Conservation (phyloP, 495 filamentous ascomycete species). For the Neurospora sp. region DNA sequence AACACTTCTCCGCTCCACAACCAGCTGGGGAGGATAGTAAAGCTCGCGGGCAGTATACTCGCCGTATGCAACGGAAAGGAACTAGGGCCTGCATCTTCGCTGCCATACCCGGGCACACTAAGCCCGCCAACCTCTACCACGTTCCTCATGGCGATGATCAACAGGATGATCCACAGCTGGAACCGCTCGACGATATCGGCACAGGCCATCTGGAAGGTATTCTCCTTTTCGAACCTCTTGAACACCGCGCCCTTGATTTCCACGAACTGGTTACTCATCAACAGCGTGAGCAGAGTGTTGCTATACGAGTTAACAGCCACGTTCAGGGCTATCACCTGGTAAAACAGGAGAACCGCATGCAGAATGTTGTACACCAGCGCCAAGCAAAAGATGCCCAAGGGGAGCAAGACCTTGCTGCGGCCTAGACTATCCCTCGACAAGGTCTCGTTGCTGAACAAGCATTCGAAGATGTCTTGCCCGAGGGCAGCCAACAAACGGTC, state of each 20-base stretch:
- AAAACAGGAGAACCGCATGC: conserved; percentile 82
- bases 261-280: conserved; percentile 93
- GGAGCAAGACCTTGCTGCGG: conserved; percentile 83
- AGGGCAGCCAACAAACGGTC: conserved; percentile 83
- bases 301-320: conserved; percentile 98
- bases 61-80: conserved; percentile 36
- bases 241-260: conserved; percentile 98
- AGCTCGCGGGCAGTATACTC: conserved; percentile 72
- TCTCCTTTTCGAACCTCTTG: conserved; percentile 96
- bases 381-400: conserved; percentile 82
- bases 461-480: conserved; percentile 93
- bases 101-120: conserved; percentile 37
- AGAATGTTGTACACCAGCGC: conserved; percentile 79
- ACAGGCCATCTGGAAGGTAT: conserved; percentile 91
- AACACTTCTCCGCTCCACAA: conserved; percentile 68
- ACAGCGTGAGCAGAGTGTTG: conserved; percentile 82
- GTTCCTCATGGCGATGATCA: conserved; percentile 91
- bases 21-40: conserved; percentile 81
- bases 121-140: conserved; percentile 83
- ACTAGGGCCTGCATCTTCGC: conserved; percentile 35
- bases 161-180: conserved; percentile 92
- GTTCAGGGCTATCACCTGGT: conserved; percentile 94
- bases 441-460: conserved; percentile 85
- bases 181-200: conserved; percentile 96
- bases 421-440: conserved; percentile 80